Conservation (phyloP, 352 stramenopile species). For the Phytophthora citrophthora region DNA sequence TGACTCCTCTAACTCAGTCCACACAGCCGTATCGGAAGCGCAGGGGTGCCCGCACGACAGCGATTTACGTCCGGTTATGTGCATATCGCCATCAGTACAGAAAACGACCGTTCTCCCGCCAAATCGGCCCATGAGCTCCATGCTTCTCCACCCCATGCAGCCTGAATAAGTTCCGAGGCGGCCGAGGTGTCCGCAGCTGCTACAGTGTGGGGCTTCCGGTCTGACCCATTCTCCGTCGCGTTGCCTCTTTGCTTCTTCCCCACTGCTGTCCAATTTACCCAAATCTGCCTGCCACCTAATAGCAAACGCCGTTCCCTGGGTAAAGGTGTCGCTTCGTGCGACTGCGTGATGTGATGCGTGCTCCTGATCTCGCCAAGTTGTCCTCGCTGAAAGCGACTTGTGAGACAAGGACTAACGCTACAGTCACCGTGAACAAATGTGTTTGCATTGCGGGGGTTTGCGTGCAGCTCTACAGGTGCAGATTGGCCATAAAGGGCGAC, state of each 20-base stretch:
- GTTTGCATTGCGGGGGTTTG: slow-evolving; percentile 20
- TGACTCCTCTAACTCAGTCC: not conserved
- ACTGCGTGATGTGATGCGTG: slow-evolving; percentile 9
- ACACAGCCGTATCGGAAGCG: not conserved
- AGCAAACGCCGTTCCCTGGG: not conserved
- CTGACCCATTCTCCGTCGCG: not conserved
- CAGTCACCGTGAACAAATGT: slow-evolving; percentile 22
- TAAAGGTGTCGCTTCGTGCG: slow-evolving; percentile 19
- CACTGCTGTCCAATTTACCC: not conserved
- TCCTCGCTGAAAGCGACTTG: slow-evolving; percentile 24
- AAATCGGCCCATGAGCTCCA: not conserved
- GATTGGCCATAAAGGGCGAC: slow-evolving; percentile 78
- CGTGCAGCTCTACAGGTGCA: slow-evolving; percentile 65
- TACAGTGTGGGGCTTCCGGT: not conserved
- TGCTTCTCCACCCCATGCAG: not conserved
- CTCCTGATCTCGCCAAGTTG: slow-evolving; percentile 33
- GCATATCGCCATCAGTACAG: slow-evolving; percentile 27
- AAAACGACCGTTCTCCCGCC: slow-evolving; percentile 3
- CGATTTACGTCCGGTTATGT: slow-evolving; percentile 14
- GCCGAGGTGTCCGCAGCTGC: slow-evolving; percentile 4
- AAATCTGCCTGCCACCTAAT: not conserved
- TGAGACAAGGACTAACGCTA: slow-evolving; percentile 23
- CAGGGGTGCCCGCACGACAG: slow-evolving; percentile 17
- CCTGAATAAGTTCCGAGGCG: slow-evolving; percentile 20
- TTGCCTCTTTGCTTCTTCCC: not conserved